Conservation (phyloP, 176 grass and related monocot genomes). For the Oryza officinalis region DNA sequence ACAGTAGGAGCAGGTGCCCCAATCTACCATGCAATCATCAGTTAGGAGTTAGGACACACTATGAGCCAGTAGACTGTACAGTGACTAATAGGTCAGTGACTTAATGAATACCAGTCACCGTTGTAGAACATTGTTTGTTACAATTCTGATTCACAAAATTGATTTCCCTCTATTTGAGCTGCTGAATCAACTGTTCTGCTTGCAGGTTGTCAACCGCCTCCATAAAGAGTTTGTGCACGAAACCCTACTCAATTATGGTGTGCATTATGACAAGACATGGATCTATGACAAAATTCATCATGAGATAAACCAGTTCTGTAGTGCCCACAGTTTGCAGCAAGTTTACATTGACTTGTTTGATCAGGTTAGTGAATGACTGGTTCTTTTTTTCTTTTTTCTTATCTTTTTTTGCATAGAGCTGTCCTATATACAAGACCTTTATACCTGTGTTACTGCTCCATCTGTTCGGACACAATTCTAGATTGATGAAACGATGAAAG, state of each 20-base stretch:
- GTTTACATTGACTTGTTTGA: conserved; percentile 99
- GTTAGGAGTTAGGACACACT: not conserved
- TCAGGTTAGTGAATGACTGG: conserved; percentile 59
- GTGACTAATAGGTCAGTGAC: not conserved
- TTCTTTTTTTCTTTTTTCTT: not conserved
- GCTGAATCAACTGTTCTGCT: not conserved
- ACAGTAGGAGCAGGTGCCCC: not conserved
- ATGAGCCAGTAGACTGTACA: not conserved
- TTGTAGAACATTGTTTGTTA: not conserved
- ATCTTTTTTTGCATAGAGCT: not conserved
- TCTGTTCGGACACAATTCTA: conserved; percentile 43
- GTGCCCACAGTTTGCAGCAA: conserved; percentile 91
- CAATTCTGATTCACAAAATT: conserved; percentile 4
- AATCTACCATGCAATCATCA: not conserved
- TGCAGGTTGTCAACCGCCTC: conserved; percentile 94
- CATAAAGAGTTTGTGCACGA: conserved; percentile 85
- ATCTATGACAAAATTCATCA: conserved; percentile 99
- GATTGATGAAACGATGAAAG: conserved; percentile 99
- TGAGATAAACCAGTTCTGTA: conserved; percentile 99
- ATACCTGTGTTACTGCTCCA: conserved; percentile 20
- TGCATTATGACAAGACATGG: conserved; percentile 98
- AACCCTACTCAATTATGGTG: conserved; percentile 92
- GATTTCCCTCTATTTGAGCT: conserved; percentile 23
- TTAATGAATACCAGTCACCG: not conserved
- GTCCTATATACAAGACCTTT: conserved; percentile 27